phyloP scores from a whole-genome alignment of 441 rosid species.

The Populus hybrid region DNA sequence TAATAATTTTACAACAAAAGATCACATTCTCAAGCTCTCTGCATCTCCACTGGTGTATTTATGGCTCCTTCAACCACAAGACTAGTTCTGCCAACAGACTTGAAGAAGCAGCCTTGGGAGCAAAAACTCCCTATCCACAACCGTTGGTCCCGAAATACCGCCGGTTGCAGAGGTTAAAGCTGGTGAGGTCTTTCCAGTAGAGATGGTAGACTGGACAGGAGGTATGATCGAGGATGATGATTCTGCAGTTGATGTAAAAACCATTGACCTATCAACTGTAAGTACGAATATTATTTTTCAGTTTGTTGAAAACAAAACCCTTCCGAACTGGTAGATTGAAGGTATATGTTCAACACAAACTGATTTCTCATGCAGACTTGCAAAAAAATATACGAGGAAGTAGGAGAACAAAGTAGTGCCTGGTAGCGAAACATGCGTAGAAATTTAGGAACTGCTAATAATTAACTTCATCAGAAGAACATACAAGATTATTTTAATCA shows the following conservation, averaged over 20 bases:
- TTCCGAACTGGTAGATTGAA: not conserved
- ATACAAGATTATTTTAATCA: not conserved
- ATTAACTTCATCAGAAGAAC: not conserved
- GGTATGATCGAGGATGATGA: slow-evolving; percentile 61
- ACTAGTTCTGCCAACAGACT: slow-evolving; percentile 47
- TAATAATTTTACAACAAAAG: slow-evolving; percentile 1
- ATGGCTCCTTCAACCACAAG: slow-evolving; percentile 65
- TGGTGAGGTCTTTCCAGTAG: slow-evolving; percentile 61
- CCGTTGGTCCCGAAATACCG: slow-evolving; percentile 81
- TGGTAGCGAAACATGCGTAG: not conserved
- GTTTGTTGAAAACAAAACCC: not conserved
- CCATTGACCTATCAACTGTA: slow-evolving; percentile 56
- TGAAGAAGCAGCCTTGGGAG: slow-evolving; percentile 63
- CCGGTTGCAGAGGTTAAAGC: slow-evolving; percentile 42
- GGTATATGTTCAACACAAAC: not conserved
- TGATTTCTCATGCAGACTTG: not conserved
- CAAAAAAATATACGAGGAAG: not conserved
- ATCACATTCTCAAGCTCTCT: not conserved
- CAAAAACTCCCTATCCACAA: slow-evolving; percentile 70
- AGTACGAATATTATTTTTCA: slow-evolving; percentile 21
- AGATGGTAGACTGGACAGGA: slow-evolving; percentile 83
- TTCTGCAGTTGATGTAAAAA: slow-evolving; percentile 58
- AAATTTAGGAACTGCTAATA: not conserved
- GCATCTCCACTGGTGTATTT: slow-evolving; percentile 5
- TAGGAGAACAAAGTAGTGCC: not conserved